Evolutionary conservation across 441 rosid species (phyloP).

Genomic region (Euphorbia corollata): DNA sequence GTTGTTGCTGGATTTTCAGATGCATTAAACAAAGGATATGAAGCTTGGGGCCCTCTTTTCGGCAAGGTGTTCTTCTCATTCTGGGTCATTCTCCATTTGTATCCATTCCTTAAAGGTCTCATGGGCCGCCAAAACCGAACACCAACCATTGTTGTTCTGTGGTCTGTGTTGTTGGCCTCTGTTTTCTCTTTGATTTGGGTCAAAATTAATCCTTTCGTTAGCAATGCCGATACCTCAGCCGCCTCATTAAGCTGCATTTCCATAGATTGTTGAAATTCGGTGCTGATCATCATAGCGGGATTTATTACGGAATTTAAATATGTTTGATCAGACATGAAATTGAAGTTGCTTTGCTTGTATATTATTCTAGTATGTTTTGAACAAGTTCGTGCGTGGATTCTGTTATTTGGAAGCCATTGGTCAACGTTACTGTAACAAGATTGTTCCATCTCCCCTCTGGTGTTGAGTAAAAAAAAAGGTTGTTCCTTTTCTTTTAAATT

Average conservation of each 20-base stretch:
- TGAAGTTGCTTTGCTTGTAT: neutral
- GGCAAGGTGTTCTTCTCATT: conserved; percentile 89
- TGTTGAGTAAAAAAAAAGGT: too few relatives aligned
- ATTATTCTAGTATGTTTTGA: conserved; percentile 19
- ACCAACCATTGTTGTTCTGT: conserved; percentile 82
- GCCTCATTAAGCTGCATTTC: conserved; percentile 54
- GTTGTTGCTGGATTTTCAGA: conserved; percentile 92
- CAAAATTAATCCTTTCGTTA: conserved; percentile 70
- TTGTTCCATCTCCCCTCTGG: too few relatives aligned
- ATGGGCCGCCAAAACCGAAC: conserved; percentile 95
- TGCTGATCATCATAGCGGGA: too few relatives aligned
- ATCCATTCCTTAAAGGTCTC: conserved; percentile 95
- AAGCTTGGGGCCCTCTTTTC: conserved; percentile 93
- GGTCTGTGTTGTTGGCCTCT: conserved; percentile 87
- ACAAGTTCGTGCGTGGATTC: neutral
- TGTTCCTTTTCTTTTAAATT: too few relatives aligned
- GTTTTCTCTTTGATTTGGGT: conserved; percentile 96
- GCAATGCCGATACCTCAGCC: conserved; percentile 23
- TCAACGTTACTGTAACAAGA: too few relatives aligned
- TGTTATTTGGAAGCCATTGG: neutral
- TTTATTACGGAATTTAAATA: too few relatives aligned
- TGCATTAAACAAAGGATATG: conserved; percentile 89
- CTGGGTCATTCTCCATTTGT: conserved; percentile 91
- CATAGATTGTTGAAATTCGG: conserved; percentile 55
- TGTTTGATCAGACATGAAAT: neutral